Evolutionary conservation across 208 protist species (phyloP).

Genomic region (Trypanosoma cruzi): DNA sequence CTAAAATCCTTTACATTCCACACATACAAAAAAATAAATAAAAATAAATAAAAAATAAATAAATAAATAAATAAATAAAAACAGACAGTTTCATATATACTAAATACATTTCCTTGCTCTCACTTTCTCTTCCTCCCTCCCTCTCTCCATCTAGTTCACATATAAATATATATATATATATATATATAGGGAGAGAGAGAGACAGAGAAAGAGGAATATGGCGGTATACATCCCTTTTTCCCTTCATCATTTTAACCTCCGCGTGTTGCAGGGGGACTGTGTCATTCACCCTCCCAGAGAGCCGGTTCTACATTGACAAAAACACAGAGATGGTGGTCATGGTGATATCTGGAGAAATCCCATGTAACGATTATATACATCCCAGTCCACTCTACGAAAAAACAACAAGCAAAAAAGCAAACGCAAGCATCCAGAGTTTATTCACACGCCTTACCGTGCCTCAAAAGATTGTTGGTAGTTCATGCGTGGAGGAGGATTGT

Average conservation of each 20-base stretch:
- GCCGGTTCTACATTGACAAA: background rate
- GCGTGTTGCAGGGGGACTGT: background rate
- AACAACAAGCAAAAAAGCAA: background rate
- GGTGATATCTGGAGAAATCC: background rate
- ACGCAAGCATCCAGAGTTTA: background rate
- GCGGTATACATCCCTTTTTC: background rate
- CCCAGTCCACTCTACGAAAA: background rate
- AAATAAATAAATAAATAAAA: conserved; percentile 8
- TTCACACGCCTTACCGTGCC: background rate
- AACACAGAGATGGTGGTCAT: background rate
- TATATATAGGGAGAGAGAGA: background rate
- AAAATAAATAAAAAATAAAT: too few species aligned
- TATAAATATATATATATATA: conserved; percentile 14
- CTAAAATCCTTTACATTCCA: too few species aligned
- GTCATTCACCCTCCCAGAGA: background rate
- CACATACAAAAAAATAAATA: too few species aligned
- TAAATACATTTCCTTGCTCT: too few species aligned
- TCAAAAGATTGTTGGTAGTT: background rate
- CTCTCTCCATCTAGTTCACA: background rate
- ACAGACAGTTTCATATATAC: too few species aligned
- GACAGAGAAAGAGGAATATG: too few species aligned
- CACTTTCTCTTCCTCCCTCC: background rate
- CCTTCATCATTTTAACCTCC: too few species aligned
- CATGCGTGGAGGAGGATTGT: background rate
- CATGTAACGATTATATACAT: background rate